phyloP scores from a whole-genome alignment of 345 rosid species.

The Hibiscus tridactylites region DNA sequence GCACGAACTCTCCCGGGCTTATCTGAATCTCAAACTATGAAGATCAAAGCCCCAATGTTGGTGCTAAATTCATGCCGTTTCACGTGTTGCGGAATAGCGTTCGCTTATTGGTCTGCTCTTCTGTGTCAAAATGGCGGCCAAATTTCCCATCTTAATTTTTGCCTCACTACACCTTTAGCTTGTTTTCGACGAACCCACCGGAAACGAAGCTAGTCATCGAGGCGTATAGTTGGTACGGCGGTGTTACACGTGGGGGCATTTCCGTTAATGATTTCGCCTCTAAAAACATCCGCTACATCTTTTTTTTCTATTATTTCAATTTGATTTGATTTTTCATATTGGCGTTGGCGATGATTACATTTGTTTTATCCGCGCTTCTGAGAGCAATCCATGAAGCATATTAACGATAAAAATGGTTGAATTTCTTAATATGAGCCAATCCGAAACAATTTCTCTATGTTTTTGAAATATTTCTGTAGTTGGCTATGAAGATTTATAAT shows the following conservation, averaged over 20 bases:
- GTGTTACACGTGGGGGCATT: slow-evolving; percentile 44
- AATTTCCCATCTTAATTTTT: slow-evolving; percentile 22
- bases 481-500: slow-evolving; percentile 38
- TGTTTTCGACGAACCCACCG: slow-evolving; percentile 23
- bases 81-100: slow-evolving; percentile 58
- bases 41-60: slow-evolving; percentile 56
- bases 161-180: slow-evolving; percentile 58
- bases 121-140: slow-evolving; percentile 60
- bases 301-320: not conserved
- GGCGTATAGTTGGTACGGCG: slow-evolving; percentile 29
- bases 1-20: slow-evolving; percentile 45
- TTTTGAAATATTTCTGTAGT: no score
- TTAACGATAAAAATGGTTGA: slow-evolving; percentile 19
- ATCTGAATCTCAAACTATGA: slow-evolving; percentile 28
- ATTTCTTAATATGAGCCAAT: slow-evolving; percentile 69
- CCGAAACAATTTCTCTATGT: not conserved
- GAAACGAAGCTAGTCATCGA: slow-evolving; percentile 44
- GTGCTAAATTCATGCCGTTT: slow-evolving; percentile 49
- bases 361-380: slow-evolving; percentile 12
- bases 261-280: slow-evolving; percentile 28
- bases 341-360: slow-evolving; percentile 38
- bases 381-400: not conserved
- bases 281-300: slow-evolving; percentile 30
- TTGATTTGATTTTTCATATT: slow-evolving; percentile 29
- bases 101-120: slow-evolving; percentile 17